These are phyloP conservation scores for Pichia phayaonensis DNA, from an alignment of 805 yeast species.

Conservation along the genomic window DNA sequence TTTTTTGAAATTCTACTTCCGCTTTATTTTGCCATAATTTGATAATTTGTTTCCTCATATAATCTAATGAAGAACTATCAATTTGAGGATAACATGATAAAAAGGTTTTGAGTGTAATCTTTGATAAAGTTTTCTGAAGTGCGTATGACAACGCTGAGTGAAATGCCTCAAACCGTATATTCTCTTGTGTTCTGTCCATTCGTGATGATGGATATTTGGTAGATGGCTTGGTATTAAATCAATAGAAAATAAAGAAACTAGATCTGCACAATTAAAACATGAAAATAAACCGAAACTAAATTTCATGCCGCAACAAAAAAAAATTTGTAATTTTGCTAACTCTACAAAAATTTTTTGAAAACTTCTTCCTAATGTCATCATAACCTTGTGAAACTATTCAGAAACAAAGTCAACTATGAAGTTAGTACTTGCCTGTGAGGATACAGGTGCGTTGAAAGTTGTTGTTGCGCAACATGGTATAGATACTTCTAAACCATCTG, in stretches of 20 bases:
- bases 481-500: constrained; percentile 60
- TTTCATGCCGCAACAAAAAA: background rate
- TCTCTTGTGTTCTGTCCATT: background rate
- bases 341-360: no score
- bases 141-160: constrained; percentile 30
- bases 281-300: background rate
- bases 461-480: constrained; percentile 59
- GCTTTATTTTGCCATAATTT: constrained; percentile 37
- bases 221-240: no score
- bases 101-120: constrained; percentile 37
- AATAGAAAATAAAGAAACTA: no score
- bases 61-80: constrained; percentile 35
- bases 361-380: background rate
- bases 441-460: constrained; percentile 60
- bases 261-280: background rate
- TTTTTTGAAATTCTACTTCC: constrained; percentile 38
- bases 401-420: constrained; percentile 37
- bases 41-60: constrained; percentile 38
- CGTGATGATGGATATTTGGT: background rate
- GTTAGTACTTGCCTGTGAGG: constrained; percentile 56
- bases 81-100: constrained; percentile 39
- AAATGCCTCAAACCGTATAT: constrained; percentile 28
- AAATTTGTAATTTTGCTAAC: background rate
- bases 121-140: constrained; percentile 35
- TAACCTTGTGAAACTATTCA: background rate